These are phyloP conservation scores for Tephrocybe sp. DNA, from an alignment of 768 basidiomycete species.

Conservation along the genomic window DNA sequence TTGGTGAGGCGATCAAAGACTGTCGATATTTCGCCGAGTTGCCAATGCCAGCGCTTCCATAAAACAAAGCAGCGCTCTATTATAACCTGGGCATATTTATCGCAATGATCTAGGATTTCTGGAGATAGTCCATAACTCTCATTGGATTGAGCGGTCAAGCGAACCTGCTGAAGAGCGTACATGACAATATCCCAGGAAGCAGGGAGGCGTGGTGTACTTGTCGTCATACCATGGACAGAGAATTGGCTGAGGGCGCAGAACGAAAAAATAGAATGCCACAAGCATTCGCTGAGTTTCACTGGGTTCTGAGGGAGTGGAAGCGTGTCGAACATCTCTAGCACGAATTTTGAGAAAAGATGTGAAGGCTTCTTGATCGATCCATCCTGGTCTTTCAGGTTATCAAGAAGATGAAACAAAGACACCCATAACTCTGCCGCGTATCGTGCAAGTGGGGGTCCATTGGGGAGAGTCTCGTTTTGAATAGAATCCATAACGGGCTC, in stretches of 20 bases:
- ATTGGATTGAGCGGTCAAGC: slow-evolving; percentile 47
- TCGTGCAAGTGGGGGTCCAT: slow-evolving; percentile 37
- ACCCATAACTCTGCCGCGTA: slow-evolving; percentile 73
- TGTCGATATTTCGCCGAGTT: slow-evolving; percentile 49
- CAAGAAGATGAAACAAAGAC: slow-evolving; percentile 61
- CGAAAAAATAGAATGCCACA: slow-evolving; percentile 72
- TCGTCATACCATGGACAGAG: slow-evolving; percentile 47
- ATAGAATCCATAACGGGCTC: slow-evolving; percentile 43
- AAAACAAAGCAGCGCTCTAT: slow-evolving; percentile 75
- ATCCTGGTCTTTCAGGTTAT: slow-evolving; percentile 19
- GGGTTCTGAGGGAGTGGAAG: slow-evolving; percentile 26
- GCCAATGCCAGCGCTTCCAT: slow-evolving; percentile 78
- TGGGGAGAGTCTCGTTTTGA: slow-evolving; percentile 29
- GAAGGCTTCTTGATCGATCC: slow-evolving; percentile 12
- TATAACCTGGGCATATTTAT: slow-evolving; percentile 70
- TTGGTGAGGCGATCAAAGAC: slow-evolving; percentile 66
- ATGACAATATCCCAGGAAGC: slow-evolving; percentile 69
- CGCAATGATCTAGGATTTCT: slow-evolving; percentile 50
- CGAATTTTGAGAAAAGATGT: slow-evolving; percentile 47
- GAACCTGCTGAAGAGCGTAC: slow-evolving; percentile 57
- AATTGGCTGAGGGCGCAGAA: slow-evolving; percentile 81
- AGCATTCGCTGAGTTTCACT: slow-evolving; percentile 55
- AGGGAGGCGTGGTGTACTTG: slow-evolving; percentile 35
- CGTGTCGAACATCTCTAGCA: slow-evolving; percentile 34
- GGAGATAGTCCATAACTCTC: slow-evolving; percentile 38